phyloP scores from a whole-genome alignment of 345 rosid genomes.

The Dovyalis caffra region DNA sequence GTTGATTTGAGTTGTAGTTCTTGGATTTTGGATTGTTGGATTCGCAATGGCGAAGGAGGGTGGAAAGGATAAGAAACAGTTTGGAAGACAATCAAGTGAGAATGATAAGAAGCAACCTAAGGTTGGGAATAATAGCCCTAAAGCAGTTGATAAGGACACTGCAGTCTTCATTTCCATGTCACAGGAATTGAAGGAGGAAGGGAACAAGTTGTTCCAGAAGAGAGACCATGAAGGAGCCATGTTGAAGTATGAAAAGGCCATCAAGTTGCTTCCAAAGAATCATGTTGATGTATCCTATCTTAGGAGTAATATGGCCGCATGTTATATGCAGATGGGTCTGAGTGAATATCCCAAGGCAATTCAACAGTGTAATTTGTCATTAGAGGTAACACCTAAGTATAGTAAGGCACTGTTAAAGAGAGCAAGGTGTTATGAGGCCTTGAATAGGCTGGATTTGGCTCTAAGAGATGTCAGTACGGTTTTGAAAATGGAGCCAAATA shows the following conservation, averaged over 20 bases:
- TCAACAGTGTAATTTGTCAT: conserved; percentile 71
- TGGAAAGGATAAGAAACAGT: conserved; percentile 44
- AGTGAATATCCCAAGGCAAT: conserved; percentile 73
- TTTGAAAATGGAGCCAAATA: conserved; percentile 63
- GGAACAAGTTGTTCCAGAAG: conserved; percentile 76
- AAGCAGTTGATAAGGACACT: conserved; percentile 47
- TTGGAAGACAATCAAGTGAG: conserved; percentile 35
- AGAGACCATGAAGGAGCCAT: conserved; percentile 72
- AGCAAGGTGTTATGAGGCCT: conserved; percentile 84
- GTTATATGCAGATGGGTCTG: conserved; percentile 86
- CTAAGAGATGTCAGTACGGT: conserved; percentile 66
- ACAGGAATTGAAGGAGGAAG: conserved; percentile 76
- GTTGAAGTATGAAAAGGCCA: conserved; percentile 74
- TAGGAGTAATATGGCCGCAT: conserved; percentile 76
- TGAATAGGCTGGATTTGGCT: conserved; percentile 78
- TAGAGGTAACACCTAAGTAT: conserved; percentile 62
- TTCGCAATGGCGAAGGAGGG: conserved; percentile 48
- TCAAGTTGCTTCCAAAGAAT: conserved; percentile 69
- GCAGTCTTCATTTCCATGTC: conserved; percentile 53
- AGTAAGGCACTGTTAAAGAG: conserved; percentile 77
- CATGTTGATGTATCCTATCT: conserved; percentile 65
- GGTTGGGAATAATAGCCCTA: conserved; percentile 31
- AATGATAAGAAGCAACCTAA: conserved; percentile 37
- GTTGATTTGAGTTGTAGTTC: conserved; percentile 6
- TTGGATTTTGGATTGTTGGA: conserved; percentile 15